Evolutionary conservation across 371 early-diverging fungal species (phyloP).

Genomic region (Lichtheimia ornata): DNA sequence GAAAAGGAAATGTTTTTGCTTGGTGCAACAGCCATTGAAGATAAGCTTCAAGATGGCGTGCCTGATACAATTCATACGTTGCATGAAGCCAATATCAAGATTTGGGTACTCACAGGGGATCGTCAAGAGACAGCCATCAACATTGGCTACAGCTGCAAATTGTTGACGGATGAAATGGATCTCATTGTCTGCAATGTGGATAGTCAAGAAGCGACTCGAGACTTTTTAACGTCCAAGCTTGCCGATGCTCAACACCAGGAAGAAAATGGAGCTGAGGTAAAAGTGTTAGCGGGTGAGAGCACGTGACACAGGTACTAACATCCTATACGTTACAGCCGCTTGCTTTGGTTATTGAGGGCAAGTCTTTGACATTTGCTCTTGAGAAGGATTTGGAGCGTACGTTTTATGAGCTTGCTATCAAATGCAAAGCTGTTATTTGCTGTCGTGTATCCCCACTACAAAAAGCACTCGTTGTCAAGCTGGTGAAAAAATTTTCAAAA

Average conservation of each 20-base stretch:
- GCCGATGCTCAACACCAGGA: constrained; percentile 45
- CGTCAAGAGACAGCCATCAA: constrained; percentile 93
- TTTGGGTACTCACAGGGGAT: constrained; percentile 98
- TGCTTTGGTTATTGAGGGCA: constrained; percentile 74
- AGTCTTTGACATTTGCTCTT: constrained; percentile 67
- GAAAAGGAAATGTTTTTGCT: constrained; percentile 87
- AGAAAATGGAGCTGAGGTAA: constrained; percentile 27
- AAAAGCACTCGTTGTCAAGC: constrained; percentile 89
- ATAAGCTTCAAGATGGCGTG: constrained; percentile 97
- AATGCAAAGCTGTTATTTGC: constrained; percentile 86
- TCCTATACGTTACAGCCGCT: constrained; percentile 32
- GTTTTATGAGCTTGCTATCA: constrained; percentile 75
- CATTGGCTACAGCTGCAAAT: constrained; percentile 89
- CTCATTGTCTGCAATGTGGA: constrained; percentile 77
- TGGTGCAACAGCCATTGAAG: constrained; percentile 99
- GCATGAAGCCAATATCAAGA: constrained; percentile 89
- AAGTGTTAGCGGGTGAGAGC: neutral
- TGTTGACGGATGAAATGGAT: constrained; percentile 82
- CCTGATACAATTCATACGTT: constrained; percentile 95
- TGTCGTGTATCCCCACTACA: constrained; percentile 94
- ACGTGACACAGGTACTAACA: too few relatives aligned
- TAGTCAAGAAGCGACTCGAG: constrained; percentile 68
- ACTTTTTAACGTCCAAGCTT: constrained; percentile 70
- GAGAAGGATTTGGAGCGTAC: constrained; percentile 65
- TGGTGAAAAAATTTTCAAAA: constrained; percentile 76